Base-by-base conservation (phyloP, 441 rosid genomes). In the Gossypium gossypioides region DNA sequence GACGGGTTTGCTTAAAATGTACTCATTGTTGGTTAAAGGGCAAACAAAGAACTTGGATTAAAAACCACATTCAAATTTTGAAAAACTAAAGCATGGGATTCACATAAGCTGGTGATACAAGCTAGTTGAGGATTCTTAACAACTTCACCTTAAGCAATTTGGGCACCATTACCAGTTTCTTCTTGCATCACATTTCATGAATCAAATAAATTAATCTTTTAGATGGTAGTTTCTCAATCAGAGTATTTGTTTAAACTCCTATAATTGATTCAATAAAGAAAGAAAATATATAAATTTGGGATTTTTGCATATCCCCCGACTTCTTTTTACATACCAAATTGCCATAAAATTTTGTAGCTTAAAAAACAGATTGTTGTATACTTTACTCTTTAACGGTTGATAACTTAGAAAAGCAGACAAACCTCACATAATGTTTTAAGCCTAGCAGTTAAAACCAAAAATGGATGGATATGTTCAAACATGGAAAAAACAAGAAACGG, bases 311-410 rank as follows among this genome's bases (percentile, higher is more conserved):
- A 27, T n/a, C 13, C 37, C 18, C 44, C 22, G 18, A 32, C 37
- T 61, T 32, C 66, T 6, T 61, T 61, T 61, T 61, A 15, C 66
- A 61, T n/a, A 5, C 21, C 66, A 61, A 61, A 32, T 61, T 61
- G 21, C 32, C 24, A 61, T 4, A 60, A 15, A 60, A 29, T 19
- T 59, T 32, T 2, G 12, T 3, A 6, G 12, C 16, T 59, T 19
- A 29, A 59, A 60, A 8, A 9, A n/a, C 46, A 60, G 13, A 32
- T 60, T 60, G 44, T 29, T 32, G 22, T 15, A 29, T 32, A 60
- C 6, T 29, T 59, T 9, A 6, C 64, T 27, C 64, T n/a, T 27
- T 60, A 60, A 60, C 24, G 15, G 3, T 60, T 7, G 22, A 59
- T 32, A 59, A 59, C 64, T 58, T 13, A 18, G 18, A 25, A 58